phyloP scores from a whole-genome alignment of 495 filamentous ascomycete species.

The Aspergillus nanangensis region DNA sequence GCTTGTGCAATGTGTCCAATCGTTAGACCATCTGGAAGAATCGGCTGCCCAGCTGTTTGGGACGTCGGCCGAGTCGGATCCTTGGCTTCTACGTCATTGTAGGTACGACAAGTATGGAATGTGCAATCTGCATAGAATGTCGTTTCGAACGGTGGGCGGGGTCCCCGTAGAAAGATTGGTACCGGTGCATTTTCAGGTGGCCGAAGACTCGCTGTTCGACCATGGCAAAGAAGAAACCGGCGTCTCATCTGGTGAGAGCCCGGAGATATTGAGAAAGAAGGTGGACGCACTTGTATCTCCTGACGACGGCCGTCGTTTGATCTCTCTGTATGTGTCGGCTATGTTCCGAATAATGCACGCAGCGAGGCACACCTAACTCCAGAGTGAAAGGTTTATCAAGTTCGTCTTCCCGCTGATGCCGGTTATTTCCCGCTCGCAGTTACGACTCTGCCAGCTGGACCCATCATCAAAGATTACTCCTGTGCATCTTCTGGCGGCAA shows the following conservation, averaged over 20 bases:
- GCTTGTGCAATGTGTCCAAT: constrained; percentile 23
- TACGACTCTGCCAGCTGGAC: neutral
- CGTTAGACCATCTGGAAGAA: constrained; percentile 26
- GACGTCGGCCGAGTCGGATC: constrained; percentile 32
- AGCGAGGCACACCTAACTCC: no score
- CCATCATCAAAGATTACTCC: constrained; percentile 16
- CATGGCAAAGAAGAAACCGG: constrained; percentile 3
- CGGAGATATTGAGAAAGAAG: no score
- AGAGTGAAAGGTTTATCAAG: constrained; percentile 24
- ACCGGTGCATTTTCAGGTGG: constrained; percentile 30
- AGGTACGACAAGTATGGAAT: constrained; percentile 29
- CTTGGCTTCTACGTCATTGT: constrained; percentile 32
- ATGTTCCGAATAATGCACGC: neutral
- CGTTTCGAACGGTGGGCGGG: constrained; percentile 34
- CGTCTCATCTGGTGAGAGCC: constrained; percentile 1
- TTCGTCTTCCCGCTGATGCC: constrained; percentile 28
- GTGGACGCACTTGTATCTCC: constrained; percentile 21
- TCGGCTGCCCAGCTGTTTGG: constrained; percentile 29
- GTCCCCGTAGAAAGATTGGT: constrained; percentile 27
- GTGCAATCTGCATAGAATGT: constrained; percentile 25
- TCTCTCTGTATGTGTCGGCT: constrained; percentile 9
- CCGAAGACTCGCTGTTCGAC: constrained; percentile 15
- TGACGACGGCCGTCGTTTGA: constrained; percentile 23
- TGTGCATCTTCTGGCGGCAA: constrained; percentile 28
- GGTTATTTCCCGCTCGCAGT: constrained; percentile 15